These are phyloP conservation scores for Tardiomyces blankii DNA, from an alignment of 1,139 yeast genomes.

Conservation along the genomic window DNA sequence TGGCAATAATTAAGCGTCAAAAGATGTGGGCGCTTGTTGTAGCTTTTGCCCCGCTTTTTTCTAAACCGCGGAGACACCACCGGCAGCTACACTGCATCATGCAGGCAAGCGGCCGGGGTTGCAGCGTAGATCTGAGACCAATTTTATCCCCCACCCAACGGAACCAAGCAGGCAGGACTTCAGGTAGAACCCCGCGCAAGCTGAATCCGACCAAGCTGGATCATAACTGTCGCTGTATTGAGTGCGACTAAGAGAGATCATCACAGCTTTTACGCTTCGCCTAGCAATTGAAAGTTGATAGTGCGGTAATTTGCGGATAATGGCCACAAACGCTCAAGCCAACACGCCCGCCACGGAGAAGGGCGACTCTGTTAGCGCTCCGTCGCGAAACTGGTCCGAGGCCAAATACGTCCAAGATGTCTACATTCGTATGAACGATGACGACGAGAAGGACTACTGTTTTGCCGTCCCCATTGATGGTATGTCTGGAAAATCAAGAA, in stretches of 20 bases:
- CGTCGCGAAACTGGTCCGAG: background rate
- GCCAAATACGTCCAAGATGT: slow-evolving; percentile 34
- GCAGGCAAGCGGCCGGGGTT: background rate
- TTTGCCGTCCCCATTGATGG: slow-evolving; percentile 50
- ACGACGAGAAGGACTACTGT: slow-evolving; percentile 80
- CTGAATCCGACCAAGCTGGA: too few relatives aligned
- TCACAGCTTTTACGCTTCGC: too few relatives aligned
- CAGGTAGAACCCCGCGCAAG: too few relatives aligned
- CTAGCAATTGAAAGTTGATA: too few relatives aligned
- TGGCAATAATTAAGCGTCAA: too few relatives aligned
- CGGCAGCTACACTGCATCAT: background rate
- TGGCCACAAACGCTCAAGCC: too few relatives aligned
- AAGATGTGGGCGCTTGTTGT: too few relatives aligned
- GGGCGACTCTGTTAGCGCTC: background rate
- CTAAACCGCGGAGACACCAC: background rate
- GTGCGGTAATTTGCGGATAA: too few relatives aligned
- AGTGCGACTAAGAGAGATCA: too few relatives aligned
- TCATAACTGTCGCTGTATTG: too few relatives aligned
- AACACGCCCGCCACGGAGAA: background rate
- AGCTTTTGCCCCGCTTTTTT: too few relatives aligned
- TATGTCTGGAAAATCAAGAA: too few relatives aligned
- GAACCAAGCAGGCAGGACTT: background rate
- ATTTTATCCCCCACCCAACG: background rate
- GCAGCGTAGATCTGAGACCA: background rate
- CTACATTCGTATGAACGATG: slow-evolving; percentile 77